Conservation (phyloP, 2,329 filamentous ascomycete genomes). For the Talaromyces sp. region DNA sequence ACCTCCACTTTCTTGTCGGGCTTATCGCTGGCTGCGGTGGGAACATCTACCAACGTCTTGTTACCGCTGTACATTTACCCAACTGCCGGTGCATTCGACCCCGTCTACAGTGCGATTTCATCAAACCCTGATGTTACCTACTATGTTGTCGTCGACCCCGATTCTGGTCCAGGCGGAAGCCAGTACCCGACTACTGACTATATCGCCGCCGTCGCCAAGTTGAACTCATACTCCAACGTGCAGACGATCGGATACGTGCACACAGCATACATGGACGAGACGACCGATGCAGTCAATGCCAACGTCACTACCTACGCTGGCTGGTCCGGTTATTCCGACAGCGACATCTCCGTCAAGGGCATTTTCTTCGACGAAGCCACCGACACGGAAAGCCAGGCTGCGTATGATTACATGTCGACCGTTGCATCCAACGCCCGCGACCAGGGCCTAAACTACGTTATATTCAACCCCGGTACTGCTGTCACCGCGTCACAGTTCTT, state of each 20-base stretch:
- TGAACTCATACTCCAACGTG: constrained; percentile 10
- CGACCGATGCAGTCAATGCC: not conserved
- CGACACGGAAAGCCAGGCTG: not conserved
- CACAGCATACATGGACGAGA: not conserved
- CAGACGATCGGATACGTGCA: constrained; percentile 7
- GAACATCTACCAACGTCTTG: constrained; percentile 4
- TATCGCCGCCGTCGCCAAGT: not conserved
- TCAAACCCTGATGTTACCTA: constrained; percentile 15
- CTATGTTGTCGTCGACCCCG: constrained; percentile 18
- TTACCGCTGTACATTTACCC: constrained; percentile 19
- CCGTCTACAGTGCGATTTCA: constrained; percentile 12
- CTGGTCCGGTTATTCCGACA: constrained; percentile 5
- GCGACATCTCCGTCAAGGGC: constrained; percentile 7
- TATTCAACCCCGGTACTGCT: constrained; percentile 7
- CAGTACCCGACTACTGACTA: constrained; percentile 3
- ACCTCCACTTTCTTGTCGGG: not conserved
- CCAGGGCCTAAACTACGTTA: not conserved
- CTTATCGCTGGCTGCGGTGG: not conserved
- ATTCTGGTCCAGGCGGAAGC: constrained; percentile 13
- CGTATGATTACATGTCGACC: constrained; percentile 1
- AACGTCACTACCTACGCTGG: constrained; percentile 5
- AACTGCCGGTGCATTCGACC: constrained; percentile 11
- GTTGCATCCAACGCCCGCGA: constrained; percentile 1
- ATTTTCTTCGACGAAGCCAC: constrained; percentile 11
- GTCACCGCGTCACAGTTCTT: constrained; percentile 5